These are phyloP conservation scores for Hippophae gyantsensis DNA, from an alignment of 306 rosid species.

Conservation along the genomic window DNA sequence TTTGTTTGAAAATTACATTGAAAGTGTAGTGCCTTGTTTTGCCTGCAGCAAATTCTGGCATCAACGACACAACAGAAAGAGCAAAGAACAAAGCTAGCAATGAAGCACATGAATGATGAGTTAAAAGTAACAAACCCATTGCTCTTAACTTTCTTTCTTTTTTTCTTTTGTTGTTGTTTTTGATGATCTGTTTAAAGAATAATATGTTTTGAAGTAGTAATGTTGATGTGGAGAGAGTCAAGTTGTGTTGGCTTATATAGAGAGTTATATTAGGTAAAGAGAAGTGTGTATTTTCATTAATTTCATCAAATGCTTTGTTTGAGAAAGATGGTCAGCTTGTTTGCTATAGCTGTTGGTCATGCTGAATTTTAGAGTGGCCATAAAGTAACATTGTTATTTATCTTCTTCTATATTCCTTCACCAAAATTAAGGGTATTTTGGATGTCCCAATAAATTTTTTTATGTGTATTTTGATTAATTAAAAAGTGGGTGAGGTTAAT, in stretches of 20 bases:
- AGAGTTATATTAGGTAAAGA: not conserved
- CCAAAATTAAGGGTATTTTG: not conserved
- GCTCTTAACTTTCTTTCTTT: not conserved
- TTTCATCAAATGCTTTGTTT: not conserved
- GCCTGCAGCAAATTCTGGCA: conserved; percentile 41
- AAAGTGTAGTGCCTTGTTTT: conserved; percentile 67
- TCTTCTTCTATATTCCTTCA: conserved; percentile 1
- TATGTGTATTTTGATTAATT: not conserved
- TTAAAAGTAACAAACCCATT: conserved; percentile 24
- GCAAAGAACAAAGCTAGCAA: conserved; percentile 27
- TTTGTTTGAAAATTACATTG: conserved; percentile 30
- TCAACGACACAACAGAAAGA: conserved; percentile 20
- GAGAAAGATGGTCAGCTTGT: conserved; percentile 15
- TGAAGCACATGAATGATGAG: conserved; percentile 22
- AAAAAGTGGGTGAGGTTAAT: conserved; percentile 1
- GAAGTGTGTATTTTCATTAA: not conserved
- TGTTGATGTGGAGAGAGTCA: not conserved
- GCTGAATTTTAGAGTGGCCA: conserved; percentile 72
- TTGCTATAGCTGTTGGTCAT: conserved; percentile 39
- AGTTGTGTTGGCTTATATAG: conserved; percentile 7
- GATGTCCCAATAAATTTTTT: not conserved
- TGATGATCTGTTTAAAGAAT: conserved; percentile 1
- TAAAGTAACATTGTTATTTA: conserved; percentile 38
- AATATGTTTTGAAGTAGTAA: not conserved
- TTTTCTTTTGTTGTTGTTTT: too few relatives aligned